Percentiles rank a stretch among this genome's conserved stretches.
Conservation (phyloP, 2,329 filamentous ascomycete genomes). For the Stromatinia cepivora region DNA sequence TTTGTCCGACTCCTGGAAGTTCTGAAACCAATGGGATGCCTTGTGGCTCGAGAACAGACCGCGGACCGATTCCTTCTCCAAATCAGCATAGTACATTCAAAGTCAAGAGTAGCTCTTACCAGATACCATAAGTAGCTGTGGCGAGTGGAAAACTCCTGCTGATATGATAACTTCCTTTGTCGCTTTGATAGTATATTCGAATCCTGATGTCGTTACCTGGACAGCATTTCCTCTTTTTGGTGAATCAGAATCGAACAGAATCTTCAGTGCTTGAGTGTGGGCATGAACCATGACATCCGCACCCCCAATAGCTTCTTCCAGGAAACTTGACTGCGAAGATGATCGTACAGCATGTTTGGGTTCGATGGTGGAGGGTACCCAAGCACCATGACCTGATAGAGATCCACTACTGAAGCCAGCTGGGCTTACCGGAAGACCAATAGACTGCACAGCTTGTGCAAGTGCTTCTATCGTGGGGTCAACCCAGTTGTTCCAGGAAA, state of each 20-base stretch:
- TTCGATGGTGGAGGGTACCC: slow-evolving; percentile 27
- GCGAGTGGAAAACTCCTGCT: slow-evolving; percentile 6
- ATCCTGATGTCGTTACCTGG: slow-evolving; percentile 8
- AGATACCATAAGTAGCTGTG: slow-evolving; percentile 14
- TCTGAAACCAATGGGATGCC: slow-evolving; percentile 48
- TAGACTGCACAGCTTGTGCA: slow-evolving; percentile 25
- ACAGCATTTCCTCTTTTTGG: slow-evolving; percentile 6
- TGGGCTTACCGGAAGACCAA: slow-evolving; percentile 25
- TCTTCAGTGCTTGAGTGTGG: slow-evolving; percentile 18
- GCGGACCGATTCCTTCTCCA: slow-evolving; percentile 2
- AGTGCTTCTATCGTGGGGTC: slow-evolving; percentile 24
- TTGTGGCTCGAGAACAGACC: background rate
- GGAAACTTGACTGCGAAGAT: slow-evolving; percentile 24
- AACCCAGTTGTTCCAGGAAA: slow-evolving; percentile 45
- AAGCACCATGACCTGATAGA: slow-evolving; percentile 23
- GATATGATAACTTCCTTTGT: slow-evolving; percentile 29
- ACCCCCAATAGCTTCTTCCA: slow-evolving; percentile 13
- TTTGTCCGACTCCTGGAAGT: slow-evolving; percentile 52
- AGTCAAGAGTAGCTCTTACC: background rate
- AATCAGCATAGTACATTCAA: background rate
- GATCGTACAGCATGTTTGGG: slow-evolving; percentile 25
- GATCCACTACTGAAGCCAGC: slow-evolving; percentile 32
- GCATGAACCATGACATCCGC: slow-evolving; percentile 13
- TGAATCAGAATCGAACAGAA: slow-evolving; percentile 10
- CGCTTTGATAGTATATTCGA: slow-evolving; percentile 26